Evolutionary conservation across 2,329 filamentous ascomycete genomes (phyloP), one percentile per base, ranked within the genome.

Genomic region (Pezicula rhizophila): DNA sequence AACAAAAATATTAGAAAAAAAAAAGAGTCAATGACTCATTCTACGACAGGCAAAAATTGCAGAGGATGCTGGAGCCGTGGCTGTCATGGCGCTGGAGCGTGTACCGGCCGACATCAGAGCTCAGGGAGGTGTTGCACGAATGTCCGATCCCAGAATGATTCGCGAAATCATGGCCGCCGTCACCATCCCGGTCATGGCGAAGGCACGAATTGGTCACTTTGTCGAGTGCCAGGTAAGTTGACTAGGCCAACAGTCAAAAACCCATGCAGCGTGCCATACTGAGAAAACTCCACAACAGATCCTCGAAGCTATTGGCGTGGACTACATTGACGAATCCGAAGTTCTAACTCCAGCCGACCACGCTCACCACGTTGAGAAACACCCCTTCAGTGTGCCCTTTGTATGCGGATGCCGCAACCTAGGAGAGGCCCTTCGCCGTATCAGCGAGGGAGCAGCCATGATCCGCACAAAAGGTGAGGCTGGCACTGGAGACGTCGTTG

Each of bases 401-500:
- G 93, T 99, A 50, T 97, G 93, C 70, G 93, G 93, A 48, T 97
- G 93, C 78, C 80, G 92, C 54, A 91, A 95, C 75, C 77, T 97
- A 11, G 90, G 90, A 53, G 93, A 99, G 75, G 93, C 93, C 14
- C 80, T 99, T 48, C 80, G 93, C 54, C 80, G 93, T 54, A 90
- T 99, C 64, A 80, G 82, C 54, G 93, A 97, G 74, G 93, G 93
- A 55, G 93, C 93, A 8, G 92, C 92, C 63, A 97, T 99, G 92
- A 96, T 99, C 72, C 85, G 93, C 62, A 99, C 93, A 57, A 99
- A 97, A 77, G 93, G 93, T 57, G 93, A 99, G 74, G 93, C 93
- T 34, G 93, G 93, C 54, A 97, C 93, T 1, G 93, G 93, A 54
- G 93, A 99, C 67, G 89, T 99, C 46, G 87, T 97, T 61, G 92